Conservation (phyloP, 2,329 filamentous ascomycete genomes). For the Cladosporium sp. region DNA sequence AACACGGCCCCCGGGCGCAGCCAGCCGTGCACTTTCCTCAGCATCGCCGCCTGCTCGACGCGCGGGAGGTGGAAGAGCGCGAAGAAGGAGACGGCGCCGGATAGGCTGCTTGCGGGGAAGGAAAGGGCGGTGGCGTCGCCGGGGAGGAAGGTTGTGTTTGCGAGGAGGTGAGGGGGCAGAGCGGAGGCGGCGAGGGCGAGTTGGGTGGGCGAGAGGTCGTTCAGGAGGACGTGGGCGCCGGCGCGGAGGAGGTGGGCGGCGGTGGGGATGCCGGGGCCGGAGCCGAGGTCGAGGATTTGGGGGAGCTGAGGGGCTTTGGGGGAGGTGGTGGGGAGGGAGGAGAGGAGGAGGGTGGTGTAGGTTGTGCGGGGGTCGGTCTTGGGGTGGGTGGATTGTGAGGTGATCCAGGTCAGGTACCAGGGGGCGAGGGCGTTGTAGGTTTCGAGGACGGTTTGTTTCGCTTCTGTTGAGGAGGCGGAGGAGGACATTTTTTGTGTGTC, state of each 20-base stretch:
- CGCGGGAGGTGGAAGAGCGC: conserved; percentile 24
- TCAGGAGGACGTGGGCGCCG: conserved; percentile 18
- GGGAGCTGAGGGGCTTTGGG: background rate
- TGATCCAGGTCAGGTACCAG: conserved; percentile 34
- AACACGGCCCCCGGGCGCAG: conserved; percentile 18
- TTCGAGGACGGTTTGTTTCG: conserved; percentile 15
- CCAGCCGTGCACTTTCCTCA: conserved; percentile 18
- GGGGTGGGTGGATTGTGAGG: conserved; percentile 18
- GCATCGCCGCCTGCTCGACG: conserved; percentile 18
- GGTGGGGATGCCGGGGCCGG: conserved; percentile 35
- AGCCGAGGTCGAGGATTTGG: conserved; percentile 36
- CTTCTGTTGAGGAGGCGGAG: background rate
- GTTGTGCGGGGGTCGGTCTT: conserved; percentile 23
- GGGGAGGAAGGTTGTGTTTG: conserved; percentile 11
- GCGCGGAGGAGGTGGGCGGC: conserved; percentile 20
- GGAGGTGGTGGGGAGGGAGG: conserved; percentile 13
- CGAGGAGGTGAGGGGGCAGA: conserved; percentile 8
- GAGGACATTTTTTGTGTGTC: background rate
- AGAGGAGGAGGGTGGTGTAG: conserved; percentile 29
- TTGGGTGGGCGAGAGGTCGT: conserved; percentile 22
- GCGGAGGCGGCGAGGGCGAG: conserved; percentile 18
- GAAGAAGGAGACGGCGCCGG: conserved; percentile 20
- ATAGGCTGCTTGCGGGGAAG: conserved; percentile 14
- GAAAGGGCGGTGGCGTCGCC: conserved; percentile 20
- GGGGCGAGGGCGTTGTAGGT: conserved; percentile 34